Conservation (phyloP, 1,284 basidiomycete species). For the Xanthoconium separans region DNA sequence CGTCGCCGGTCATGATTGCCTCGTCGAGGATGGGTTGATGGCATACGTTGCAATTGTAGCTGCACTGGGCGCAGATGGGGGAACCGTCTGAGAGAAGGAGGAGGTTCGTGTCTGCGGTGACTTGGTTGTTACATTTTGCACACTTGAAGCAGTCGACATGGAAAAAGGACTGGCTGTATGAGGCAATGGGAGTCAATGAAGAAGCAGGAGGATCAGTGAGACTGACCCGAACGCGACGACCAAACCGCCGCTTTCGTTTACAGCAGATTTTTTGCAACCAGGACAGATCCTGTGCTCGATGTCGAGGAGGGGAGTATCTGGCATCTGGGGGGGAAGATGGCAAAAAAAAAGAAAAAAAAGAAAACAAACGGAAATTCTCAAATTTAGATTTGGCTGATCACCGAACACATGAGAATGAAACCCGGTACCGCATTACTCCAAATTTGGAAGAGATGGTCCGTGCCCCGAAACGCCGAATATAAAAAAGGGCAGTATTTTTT, state of each 20-base stretch:
- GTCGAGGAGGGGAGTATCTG: slow-evolving; percentile 13
- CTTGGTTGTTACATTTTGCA: slow-evolving; percentile 77
- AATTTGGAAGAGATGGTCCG: background rate
- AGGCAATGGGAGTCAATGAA: slow-evolving; percentile 2
- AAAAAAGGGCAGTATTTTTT: background rate
- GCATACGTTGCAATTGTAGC: slow-evolving; percentile 95
- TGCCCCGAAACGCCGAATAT: background rate
- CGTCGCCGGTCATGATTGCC: slow-evolving; percentile 98
- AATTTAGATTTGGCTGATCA: background rate
- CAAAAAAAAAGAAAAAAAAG: background rate
- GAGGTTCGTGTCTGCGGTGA: slow-evolving; percentile 92
- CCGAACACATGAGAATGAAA: background rate
- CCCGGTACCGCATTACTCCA: background rate
- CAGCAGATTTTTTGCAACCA: slow-evolving; percentile 81
- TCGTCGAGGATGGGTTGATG: slow-evolving; percentile 91
- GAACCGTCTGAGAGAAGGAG: slow-evolving; percentile 94
- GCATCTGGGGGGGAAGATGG: background rate
- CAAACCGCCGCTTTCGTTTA: slow-evolving; percentile 81
- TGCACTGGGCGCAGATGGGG: slow-evolving; percentile 96
- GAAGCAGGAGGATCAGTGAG: background rate
- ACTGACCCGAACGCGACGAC: slow-evolving; percentile 90
- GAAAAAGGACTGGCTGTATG: slow-evolving; percentile 73
- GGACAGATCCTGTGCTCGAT: slow-evolving; percentile 74
- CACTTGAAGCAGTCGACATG: slow-evolving; percentile 84
- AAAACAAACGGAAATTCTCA: background rate